Evolutionary conservation across 78 protist genomes (phyloP).

Genomic region (Dictyostelium brefeldianum): DNA sequence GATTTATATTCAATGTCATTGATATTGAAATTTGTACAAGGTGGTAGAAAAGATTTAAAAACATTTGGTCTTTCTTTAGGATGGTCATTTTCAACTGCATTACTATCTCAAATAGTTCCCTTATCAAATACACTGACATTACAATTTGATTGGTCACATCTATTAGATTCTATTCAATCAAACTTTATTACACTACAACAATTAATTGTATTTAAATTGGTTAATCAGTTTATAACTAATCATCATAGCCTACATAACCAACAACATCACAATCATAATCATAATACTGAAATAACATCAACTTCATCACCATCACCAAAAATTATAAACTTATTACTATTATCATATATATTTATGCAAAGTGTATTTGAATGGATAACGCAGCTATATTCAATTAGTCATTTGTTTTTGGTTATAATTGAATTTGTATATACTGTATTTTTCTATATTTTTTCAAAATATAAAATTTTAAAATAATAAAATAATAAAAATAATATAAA

Average conservation of each 20-base stretch:
- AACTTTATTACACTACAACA: constrained; percentile 12
- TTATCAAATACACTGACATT: constrained; percentile 13
- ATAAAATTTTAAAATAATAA: background rate
- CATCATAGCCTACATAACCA: background rate
- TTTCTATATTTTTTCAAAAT: constrained; percentile 5
- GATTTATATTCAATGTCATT: constrained; percentile 30
- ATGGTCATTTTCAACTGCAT: constrained; percentile 25
- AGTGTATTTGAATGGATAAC: background rate
- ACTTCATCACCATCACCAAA: background rate
- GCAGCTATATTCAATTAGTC: background rate
- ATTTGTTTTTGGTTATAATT: background rate
- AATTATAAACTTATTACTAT: no score
- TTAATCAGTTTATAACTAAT: background rate
- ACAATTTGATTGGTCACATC: constrained; percentile 6
- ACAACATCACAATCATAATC: background rate
- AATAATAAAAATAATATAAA: no score
- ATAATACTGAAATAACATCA: background rate
- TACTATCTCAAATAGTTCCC: background rate
- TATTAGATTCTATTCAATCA: constrained; percentile 14
- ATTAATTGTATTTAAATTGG: background rate
- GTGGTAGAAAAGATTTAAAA: constrained; percentile 28
- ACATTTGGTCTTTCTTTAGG: constrained; percentile 24
- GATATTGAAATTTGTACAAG: constrained; percentile 1
- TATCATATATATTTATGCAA: background rate
- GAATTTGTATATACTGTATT: background rate